phyloP scores from a whole-genome alignment of 257 asterid species.

The Fraxinus cuspidata region DNA sequence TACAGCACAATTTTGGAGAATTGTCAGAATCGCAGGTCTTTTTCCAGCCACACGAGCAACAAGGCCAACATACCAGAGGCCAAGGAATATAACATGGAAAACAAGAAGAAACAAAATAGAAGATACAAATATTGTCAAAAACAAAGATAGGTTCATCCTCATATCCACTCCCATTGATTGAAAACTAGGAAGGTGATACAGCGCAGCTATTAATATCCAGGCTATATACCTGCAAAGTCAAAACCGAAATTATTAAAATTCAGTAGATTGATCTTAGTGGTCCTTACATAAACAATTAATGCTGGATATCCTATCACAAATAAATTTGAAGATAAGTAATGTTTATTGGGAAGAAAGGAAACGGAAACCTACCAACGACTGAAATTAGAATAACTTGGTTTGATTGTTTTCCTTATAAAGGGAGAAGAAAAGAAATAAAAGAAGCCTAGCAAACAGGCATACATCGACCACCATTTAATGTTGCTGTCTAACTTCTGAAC shows the following conservation, averaged over 20 bases:
- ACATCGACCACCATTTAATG: conserved; percentile 99
- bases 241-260: conserved; percentile 21
- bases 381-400: conserved; percentile 96
- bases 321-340: conserved; percentile 2
- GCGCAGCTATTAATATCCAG: conserved; percentile 92
- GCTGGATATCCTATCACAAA: background rate
- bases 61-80: conserved; percentile 94
- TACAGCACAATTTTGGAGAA: conserved; percentile 94
- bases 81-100: conserved; percentile 84
- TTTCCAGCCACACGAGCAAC: conserved; percentile 97
- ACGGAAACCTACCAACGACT: conserved; percentile 75
- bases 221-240: conserved; percentile 71
- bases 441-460: conserved; percentile 95
- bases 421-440: conserved; percentile 99
- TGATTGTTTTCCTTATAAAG: conserved; percentile 89
- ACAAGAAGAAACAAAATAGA: conserved; percentile 89
- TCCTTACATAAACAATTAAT: conserved; percentile 3
- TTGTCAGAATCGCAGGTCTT: conserved; percentile 82
- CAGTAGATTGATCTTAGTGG: background rate
- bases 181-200: conserved; percentile 98
- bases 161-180: conserved; percentile 98
- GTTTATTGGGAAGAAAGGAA: conserved; percentile 2
- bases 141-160: conserved; percentile 94
- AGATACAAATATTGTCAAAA: conserved; percentile 78
- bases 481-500: conserved; percentile 97